phyloP scores from a whole-genome alignment of 768 basidiomycete species.

The Boletales sp. region DNA sequence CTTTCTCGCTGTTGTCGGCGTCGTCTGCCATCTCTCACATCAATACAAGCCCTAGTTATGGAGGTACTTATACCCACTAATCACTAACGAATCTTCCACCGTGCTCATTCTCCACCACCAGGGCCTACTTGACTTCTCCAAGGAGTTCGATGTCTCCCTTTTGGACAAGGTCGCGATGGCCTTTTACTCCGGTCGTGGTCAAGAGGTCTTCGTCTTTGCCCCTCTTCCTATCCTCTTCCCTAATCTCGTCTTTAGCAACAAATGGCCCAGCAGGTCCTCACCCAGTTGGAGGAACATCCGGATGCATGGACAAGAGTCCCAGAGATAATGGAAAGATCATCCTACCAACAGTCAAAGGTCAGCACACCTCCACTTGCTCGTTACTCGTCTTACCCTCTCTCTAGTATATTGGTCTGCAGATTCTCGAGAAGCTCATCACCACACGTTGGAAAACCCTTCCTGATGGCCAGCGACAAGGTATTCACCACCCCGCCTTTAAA shows the following conservation, averaged over 20 bases:
- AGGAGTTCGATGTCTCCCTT: slow-evolving; percentile 88
- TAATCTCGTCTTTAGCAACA: slow-evolving; percentile 65
- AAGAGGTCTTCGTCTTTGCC: slow-evolving; percentile 57
- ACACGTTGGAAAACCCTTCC: slow-evolving; percentile 97
- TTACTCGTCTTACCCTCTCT: slow-evolving; percentile 12
- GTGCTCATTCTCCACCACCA: slow-evolving; percentile 28
- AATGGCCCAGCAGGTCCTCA: slow-evolving; percentile 89
- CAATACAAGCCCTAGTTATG: slow-evolving; percentile 24
- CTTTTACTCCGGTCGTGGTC: slow-evolving; percentile 81
- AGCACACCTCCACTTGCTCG: background rate
- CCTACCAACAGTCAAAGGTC: slow-evolving; percentile 85
- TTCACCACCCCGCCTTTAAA: slow-evolving; percentile 6
- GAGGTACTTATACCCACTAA: slow-evolving; percentile 28
- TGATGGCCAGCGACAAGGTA: slow-evolving; percentile 89
- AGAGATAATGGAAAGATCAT: slow-evolving; percentile 81
- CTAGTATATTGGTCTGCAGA: slow-evolving; percentile 95
- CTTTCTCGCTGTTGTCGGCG: slow-evolving; percentile 10
- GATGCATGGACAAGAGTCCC: slow-evolving; percentile 98
- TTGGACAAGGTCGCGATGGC: slow-evolving; percentile 93
- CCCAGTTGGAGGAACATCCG: slow-evolving; percentile 93
- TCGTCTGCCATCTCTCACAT: background rate
- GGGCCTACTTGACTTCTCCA: slow-evolving; percentile 90
- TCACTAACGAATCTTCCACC: background rate
- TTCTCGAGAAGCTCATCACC: slow-evolving; percentile 91
- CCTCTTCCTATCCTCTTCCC: background rate